Conservation (phyloP, 129 eudicot genomes). For the Tagetes erecta region DNA sequence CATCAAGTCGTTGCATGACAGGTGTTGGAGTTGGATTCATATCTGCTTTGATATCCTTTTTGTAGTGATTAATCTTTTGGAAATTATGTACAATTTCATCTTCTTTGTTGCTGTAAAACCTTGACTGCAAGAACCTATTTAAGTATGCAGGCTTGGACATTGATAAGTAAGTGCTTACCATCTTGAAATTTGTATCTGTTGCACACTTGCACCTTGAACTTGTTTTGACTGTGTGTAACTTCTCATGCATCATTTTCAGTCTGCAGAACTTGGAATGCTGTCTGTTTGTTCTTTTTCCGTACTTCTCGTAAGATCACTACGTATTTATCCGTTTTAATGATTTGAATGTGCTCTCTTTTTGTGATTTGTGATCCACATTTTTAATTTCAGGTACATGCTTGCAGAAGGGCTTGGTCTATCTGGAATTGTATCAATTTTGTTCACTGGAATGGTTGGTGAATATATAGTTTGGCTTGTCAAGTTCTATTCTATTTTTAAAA, state of each 20-base stretch:
- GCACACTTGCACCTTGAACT: neutral
- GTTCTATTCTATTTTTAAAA: constrained; percentile 1
- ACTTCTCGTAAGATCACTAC: constrained; percentile 83
- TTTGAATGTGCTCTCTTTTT: constrained; percentile 9
- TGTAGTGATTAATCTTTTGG: constrained; percentile 17
- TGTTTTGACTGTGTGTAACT: constrained; percentile 22
- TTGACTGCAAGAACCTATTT: constrained; percentile 85
- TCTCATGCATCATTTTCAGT: constrained; percentile 46
- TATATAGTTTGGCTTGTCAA: constrained; percentile 8
- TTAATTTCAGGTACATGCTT: constrained; percentile 78
- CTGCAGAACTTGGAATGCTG: constrained; percentile 99
- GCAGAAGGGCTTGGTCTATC: constrained; percentile 99
- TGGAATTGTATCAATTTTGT: constrained; percentile 95
- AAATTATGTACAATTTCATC: constrained; percentile 6
- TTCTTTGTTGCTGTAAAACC: constrained; percentile 45
- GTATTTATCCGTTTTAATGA: constrained; percentile 16
- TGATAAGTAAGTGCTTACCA: constrained; percentile 73
- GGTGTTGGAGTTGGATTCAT: constrained; percentile 99
- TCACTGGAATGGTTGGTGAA: constrained; percentile 96
- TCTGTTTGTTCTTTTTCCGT: constrained; percentile 97
- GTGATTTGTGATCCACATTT: constrained; percentile 21
- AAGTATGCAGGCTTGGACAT: constrained; percentile 98
- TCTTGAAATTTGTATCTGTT: neutral
- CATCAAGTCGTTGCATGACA: constrained; percentile 34
- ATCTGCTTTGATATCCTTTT: constrained; percentile 97